phyloP scores from a whole-genome alignment of 2,329 filamentous ascomycete species.

The Pezicula rhizophila region DNA sequence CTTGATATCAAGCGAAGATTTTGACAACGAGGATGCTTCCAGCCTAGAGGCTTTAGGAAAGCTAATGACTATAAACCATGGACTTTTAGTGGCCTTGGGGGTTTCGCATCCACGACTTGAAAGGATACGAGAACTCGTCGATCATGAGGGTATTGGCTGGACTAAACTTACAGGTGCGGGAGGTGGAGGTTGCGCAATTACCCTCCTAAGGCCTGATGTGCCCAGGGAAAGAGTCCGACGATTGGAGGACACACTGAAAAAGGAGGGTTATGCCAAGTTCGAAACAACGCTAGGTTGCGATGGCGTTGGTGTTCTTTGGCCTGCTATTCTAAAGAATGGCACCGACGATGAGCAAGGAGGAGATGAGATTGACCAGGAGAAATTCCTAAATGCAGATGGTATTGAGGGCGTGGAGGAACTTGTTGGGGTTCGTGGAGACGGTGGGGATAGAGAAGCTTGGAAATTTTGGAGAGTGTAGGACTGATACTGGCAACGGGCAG shows the following conservation, averaged over 20 bases:
- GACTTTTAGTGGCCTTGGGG: constrained; percentile 80
- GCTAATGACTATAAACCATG: constrained; percentile 90
- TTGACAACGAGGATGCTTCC: constrained; percentile 58
- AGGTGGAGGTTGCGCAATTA: constrained; percentile 93
- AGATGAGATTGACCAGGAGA: constrained; percentile 88
- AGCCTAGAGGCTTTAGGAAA: constrained; percentile 73
- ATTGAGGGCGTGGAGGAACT: constrained; percentile 80
- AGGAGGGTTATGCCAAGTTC: constrained; percentile 77
- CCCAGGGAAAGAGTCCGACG: constrained; percentile 48
- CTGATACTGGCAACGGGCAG: constrained; percentile 16
- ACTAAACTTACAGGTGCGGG: constrained; percentile 95
- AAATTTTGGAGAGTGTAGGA: constrained; percentile 68
- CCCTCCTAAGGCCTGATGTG: constrained; percentile 67
- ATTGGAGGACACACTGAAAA: constrained; percentile 59
- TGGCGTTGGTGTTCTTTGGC: constrained; percentile 90
- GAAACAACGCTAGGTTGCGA: constrained; percentile 87
- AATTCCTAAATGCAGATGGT: constrained; percentile 77
- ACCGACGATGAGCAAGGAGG: constrained; percentile 73
- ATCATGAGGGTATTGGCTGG: constrained; percentile 87
- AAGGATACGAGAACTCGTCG: constrained; percentile 82
- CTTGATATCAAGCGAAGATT: constrained; percentile 54
- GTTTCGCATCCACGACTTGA: constrained; percentile 94
- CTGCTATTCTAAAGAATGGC: constrained; percentile 84
- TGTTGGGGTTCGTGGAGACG: constrained; percentile 69
- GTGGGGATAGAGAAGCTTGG: constrained; percentile 71